Base-by-base conservation (phyloP, 805 yeast species). In the Sugiyamaella chiloensis region DNA sequence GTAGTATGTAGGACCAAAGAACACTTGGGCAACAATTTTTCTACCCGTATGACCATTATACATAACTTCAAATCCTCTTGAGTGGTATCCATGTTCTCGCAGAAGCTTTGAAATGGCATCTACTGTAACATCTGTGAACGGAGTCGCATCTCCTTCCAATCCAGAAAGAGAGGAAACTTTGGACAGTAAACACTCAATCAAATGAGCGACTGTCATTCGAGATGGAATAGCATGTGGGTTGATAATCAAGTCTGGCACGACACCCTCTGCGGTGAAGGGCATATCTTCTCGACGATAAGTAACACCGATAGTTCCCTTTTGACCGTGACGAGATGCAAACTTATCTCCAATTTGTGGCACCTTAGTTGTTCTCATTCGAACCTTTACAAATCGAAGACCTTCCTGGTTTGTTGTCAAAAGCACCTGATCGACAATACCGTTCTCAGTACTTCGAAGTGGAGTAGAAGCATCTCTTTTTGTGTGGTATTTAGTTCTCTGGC, bases 191-290 rank as follows among this genome's bases (percentile, higher is more conserved):
- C 99, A 93, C 75, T 93, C 99, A 70, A 93, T 91, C 75, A 93
- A 84, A 76, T 93, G 98, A 42, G 99, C 99, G 52, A 93, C 99
- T 34, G 99, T 93, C 99, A 93, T 93, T 79, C 99, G 97, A 50
- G 99, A 93, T 59, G 99, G 99, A 79, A 93, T 93, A 65, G 98
- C 99, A 71, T 93, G 99, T 2, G 99, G 99, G 68, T 93, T 93
- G 66, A 93, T 93, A 62, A 93, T 88, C 64, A 93, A 76, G 72
- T 93, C 99, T 5, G 99, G 99, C 31, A 91, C 97, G 65, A 91
- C 70, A 68, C 99, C 99, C 67, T 91, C 95, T 2, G 87, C 76
- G 6, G 95, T 83, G 67, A 93, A 93, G 24, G 99, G 99, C 98
- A 93, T 91, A 67, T 93, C 99, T 69, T 93, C 99, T 67, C 91